Evolutionary conservation across 257 asterid genomes (phyloP), one percentile per base, ranked within the genome.

Genomic region (Solanum arcanum): DNA sequence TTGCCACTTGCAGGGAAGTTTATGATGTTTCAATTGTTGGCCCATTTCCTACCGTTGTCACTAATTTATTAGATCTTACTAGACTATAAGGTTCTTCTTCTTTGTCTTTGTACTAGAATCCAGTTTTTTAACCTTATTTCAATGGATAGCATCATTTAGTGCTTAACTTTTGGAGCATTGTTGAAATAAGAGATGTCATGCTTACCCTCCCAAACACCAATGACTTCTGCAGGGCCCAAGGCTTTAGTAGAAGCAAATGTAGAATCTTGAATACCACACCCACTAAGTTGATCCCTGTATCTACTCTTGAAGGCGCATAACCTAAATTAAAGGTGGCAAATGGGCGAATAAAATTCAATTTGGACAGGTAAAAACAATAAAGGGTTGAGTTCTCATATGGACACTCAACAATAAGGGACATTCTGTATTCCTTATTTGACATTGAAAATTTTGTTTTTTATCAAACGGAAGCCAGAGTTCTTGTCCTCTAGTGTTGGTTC

Each of bases 1-100:
- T 86, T 33, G 80, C 60, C 25, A 76, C 80, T 85, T 92, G 90
- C 99, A 97, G 99, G 92, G 99, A 97, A 92, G 99, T 97, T 42
- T 97, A 95, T 89, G 99, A 98, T 77, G 99, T 97, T 88, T 97
- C 99, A 21, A 94, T 97, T 88, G 98, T 96, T 84, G 99, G 99
- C 77, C 97, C 98, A 86, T 95, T 97, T 89, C 99, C 99, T 72
- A 92, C 95, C 86, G 99, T 99, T 39, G 98, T 97, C 87, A 96
- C 99, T 86, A 95, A 94, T 91, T 91, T 97, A 89, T 90, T 97
- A 92, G 99, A 97, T 91, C 99, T 96, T 86, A 35, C 39, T 35
- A 35, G 7, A 35, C 39, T 35, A 7, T 35, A 35, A 35, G 39
- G 7, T 35, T 35, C 35, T 44, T 72, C 83, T 29, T 72, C 83